These are phyloP conservation scores for Nigrospora oryzae DNA, from an alignment of 2,329 filamentous ascomycete genomes.

Conservation along the genomic window DNA sequence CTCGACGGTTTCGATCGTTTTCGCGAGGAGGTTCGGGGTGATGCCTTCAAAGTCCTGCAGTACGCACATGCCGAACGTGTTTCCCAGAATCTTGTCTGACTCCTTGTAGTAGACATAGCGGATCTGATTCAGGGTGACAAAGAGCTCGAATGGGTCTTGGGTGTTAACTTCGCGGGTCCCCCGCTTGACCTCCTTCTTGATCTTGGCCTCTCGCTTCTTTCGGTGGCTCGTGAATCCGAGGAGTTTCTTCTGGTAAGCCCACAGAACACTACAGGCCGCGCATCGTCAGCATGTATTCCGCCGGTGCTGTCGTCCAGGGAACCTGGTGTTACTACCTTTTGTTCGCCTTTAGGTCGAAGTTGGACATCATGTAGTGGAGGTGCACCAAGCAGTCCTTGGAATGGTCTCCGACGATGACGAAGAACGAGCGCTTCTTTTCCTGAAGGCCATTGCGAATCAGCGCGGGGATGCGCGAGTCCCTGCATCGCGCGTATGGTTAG, in stretches of 20 bases:
- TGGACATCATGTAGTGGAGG: conserved; percentile 66
- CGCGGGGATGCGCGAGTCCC: conserved; percentile 83
- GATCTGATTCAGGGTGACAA: conserved; percentile 92
- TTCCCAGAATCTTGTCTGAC: conserved; percentile 95
- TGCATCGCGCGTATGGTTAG: conserved; percentile 20
- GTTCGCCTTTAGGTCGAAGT: conserved; percentile 84
- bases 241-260: conserved; percentile 98
- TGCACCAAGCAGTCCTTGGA: conserved; percentile 96
- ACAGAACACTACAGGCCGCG: conserved; percentile 54
- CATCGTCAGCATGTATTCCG: too few relatives aligned
- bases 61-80: conserved; percentile 98
- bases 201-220: conserved; percentile 96
- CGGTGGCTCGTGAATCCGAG: conserved; percentile 90
- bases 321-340: conserved; percentile 42
- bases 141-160: conserved; percentile 94
- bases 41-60: conserved; percentile 96
- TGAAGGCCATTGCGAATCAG: conserved; percentile 86
- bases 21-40: conserved; percentile 90
- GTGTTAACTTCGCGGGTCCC: conserved; percentile 87
- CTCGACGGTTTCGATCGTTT: conserved; percentile 95
- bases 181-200: conserved; percentile 95
- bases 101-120: conserved; percentile 99
- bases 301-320: too few relatives aligned
- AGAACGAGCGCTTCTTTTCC: conserved; percentile 97
- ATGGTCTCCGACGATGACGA: conserved; percentile 89